A percentile compares a stretch with the other conserved stretches of the same genome.
Evolutionary conservation across 2,329 filamentous ascomycete genomes (phyloP).

Genomic region (Aureobasidium musti): DNA sequence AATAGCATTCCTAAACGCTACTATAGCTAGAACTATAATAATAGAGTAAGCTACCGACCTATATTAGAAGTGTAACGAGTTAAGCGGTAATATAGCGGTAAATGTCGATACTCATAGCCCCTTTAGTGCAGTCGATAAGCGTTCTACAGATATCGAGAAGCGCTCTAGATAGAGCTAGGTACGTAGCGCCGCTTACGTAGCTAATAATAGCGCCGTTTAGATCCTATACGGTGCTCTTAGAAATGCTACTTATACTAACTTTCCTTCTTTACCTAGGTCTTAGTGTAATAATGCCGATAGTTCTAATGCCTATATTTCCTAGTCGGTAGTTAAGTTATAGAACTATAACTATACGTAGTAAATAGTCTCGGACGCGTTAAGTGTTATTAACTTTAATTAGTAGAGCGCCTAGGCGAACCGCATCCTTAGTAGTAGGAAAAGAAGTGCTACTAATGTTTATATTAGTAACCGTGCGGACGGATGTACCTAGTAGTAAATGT

Average conservation of each 20-base stretch:
- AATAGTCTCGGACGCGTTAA: not conserved
- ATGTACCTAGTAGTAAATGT: not conserved
- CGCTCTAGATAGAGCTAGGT: not conserved
- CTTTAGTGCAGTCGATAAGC: not conserved
- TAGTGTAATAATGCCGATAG: not conserved
- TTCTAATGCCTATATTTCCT: not conserved
- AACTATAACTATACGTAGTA: not conserved
- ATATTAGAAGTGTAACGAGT: constrained; percentile 1
- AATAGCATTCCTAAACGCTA: not conserved
- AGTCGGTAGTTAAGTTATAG: not conserved
- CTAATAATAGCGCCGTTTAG: not conserved
- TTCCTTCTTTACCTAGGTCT: not conserved
- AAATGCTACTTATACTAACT: not conserved
- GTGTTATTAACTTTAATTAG: not conserved
- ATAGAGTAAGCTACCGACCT: not conserved
- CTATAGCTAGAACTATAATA: not conserved
- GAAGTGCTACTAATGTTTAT: not conserved
- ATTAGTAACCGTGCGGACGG: not conserved
- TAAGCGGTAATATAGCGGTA: not conserved
- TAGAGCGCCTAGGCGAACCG: not conserved
- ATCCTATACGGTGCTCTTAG: not conserved
- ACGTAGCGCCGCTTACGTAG: not conserved
- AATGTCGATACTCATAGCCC: not conserved
- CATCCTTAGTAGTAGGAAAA: not conserved
- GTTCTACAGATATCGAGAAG: not conserved